Evolutionary conservation across 345 rosid species (phyloP), one percentile per base, ranked within the genome.

Genomic region (Gossypium bickii): DNA sequence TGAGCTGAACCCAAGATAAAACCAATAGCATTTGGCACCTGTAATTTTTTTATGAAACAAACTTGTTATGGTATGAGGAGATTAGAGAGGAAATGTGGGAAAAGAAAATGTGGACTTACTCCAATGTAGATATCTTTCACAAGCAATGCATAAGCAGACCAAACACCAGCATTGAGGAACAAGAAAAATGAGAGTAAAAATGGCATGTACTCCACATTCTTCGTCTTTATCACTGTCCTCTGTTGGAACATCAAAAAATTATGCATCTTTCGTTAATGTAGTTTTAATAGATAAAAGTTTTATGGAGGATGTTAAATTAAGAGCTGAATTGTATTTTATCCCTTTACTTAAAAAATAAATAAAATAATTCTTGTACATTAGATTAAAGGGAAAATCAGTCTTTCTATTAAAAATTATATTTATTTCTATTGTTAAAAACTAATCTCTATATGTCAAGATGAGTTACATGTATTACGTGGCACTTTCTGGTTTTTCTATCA

Each of bases 1-100:
- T 89, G 93, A 2, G 82, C 82, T 17, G 82, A 75, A 6, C 93
- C 89, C 70, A 89, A 16, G 44, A 81, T 63, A 70, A 87, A 86
- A 3, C 91, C 93, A 1, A 73, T 58, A 11, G 78, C 82, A 59
- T 82, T 87, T 52, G 93, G 93, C 44, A 87, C 86, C 91, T 86
- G 79, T 18, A 73, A 75, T 2, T 29, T 51, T 45, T 44, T 20
- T 16, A 4, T 25, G 69, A 44, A 72, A 53, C 57, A 53, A 6
- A 53, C 22, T 53, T 17, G 22, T 17, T 20, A 56, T 20, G n/a
- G 44, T 29, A 8, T 34, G 15, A 17, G 29, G 29, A 71, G 27
- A 55, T n/a, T 2, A 12, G 7, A n/a, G 9, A 70, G 44, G 43
- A 69, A 49, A 34, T 34, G 41, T 34, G 2, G 20, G 8, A 22